These are phyloP conservation scores for Lachancea fermentati DNA, from an alignment of 805 yeast species.

Conservation along the genomic window DNA sequence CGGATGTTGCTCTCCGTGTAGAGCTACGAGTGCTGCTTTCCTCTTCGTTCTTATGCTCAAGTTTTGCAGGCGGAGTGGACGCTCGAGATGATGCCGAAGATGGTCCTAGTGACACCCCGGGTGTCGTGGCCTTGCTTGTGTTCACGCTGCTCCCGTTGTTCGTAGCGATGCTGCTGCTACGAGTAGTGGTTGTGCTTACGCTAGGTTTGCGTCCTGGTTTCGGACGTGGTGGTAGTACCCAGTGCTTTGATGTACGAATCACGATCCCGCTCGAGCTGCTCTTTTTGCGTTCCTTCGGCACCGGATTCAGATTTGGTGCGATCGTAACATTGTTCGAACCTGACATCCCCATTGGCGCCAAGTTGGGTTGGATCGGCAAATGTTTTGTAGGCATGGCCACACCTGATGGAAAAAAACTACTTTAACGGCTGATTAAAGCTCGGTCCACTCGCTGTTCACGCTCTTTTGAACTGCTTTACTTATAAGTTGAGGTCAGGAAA, in stretches of 20 bases:
- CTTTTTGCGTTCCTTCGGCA: constrained; percentile 10
- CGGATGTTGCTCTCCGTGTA: not conserved
- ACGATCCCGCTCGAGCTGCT: constrained; percentile 20
- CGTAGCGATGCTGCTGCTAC: constrained; percentile 2
- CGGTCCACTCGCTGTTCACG: not conserved
- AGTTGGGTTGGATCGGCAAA: constrained; percentile 17
- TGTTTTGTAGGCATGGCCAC: constrained; percentile 12
- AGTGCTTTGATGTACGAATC: constrained; percentile 63
- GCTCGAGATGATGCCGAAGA: not conserved
- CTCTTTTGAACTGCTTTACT: not conserved
- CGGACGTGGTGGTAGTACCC: constrained; percentile 84
- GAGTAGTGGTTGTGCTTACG: constrained; percentile 7
- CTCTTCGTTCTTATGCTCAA: not conserved
- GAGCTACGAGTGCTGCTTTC: not conserved
- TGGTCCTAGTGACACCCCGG: not conserved
- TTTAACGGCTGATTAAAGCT: not conserved
- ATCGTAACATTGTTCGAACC: constrained; percentile 6
- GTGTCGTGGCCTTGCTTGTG: not conserved
- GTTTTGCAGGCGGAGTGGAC: not conserved
- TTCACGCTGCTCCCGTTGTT: not conserved
- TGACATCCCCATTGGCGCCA: constrained; percentile 1
- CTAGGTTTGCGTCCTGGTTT: constrained; percentile 57
- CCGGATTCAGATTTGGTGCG: constrained; percentile 10
- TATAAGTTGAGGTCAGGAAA: not conserved
- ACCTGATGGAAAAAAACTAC: not conserved